Percentiles rank a stretch among this genome's conserved stretches.
These are phyloP conservation scores for Lactarius hatsudake DNA, from an alignment of 768 basidiomycete genomes.

Conservation along the genomic window DNA sequence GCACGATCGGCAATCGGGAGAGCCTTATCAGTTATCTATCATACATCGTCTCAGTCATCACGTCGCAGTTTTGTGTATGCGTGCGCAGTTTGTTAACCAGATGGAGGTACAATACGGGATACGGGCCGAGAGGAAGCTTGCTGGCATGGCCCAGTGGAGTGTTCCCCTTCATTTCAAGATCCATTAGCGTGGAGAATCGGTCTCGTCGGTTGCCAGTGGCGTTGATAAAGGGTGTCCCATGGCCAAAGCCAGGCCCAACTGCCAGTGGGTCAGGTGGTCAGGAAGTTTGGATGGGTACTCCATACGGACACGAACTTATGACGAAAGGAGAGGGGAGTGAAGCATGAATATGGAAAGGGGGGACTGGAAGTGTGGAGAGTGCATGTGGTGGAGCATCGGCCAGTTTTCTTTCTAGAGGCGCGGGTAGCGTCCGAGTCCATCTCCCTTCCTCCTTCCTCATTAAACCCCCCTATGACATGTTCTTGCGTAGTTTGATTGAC, in stretches of 20 bases:
- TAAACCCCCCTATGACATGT: not conserved
- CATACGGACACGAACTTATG: not conserved
- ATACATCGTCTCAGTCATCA: not conserved
- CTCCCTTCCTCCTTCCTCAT: not conserved
- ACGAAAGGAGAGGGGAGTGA: not conserved
- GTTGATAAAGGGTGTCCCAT: not conserved
- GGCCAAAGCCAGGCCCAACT: not conserved
- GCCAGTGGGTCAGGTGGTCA: not conserved
- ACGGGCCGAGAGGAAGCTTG: not conserved
- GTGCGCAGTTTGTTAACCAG: not conserved
- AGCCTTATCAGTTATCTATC: not conserved
- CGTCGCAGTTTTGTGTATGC: not conserved
- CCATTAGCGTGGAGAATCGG: not conserved
- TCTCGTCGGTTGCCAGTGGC: not conserved
- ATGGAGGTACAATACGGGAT: not conserved
- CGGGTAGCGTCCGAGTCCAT: not conserved
- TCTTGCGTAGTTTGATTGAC: not conserved
- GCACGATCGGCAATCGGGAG: not conserved
- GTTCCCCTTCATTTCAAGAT: not conserved
- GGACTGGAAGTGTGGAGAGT: too few relatives aligned
- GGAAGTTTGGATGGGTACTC: not conserved
- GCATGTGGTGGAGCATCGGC: not conserved
- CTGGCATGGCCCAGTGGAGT: not conserved
- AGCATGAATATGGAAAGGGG: too few relatives aligned
- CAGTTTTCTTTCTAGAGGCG: not conserved